A percentile compares a stretch with the other conserved stretches of the same genome.
Conservation (phyloP, 768 basidiomycete species). For the Ephemerocybe angulata region DNA sequence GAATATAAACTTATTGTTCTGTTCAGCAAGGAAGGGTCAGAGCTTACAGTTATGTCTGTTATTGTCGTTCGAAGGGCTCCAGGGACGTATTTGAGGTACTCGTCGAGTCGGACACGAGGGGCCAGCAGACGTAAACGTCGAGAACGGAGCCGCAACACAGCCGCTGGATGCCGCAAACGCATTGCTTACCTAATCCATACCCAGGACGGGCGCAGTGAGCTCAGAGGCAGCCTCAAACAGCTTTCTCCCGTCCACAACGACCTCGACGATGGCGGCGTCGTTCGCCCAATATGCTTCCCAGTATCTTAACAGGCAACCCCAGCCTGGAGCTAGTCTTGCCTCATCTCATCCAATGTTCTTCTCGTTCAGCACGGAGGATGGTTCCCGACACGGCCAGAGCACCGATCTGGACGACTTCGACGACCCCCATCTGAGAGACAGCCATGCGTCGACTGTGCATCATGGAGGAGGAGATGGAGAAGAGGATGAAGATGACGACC, state of each 20-base stretch:
- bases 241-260: constrained; percentile 4
- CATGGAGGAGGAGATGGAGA: constrained; percentile 15
- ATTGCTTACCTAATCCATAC: constrained; percentile 9
- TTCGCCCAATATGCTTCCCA: constrained; percentile 83
- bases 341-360: constrained; percentile 83
- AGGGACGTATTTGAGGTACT: too few relatives aligned
- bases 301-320: constrained; percentile 61
- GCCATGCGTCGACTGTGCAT: constrained; percentile 31
- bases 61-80: too few relatives aligned
- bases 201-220: neutral
- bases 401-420: constrained; percentile 63
- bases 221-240: constrained; percentile 7
- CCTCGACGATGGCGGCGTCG: constrained; percentile 50
- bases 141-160: neutral
- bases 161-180: neutral
- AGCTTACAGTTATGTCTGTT: too few relatives aligned
- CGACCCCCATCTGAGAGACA: constrained; percentile 66
- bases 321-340: constrained; percentile 41
- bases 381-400: constrained; percentile 46
- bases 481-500: constrained; percentile 63
- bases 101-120: too few relatives aligned
- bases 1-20: too few relatives aligned
- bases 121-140: too few relatives aligned
- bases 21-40: too few relatives aligned
- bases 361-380: constrained; percentile 79